Evolutionary conservation across 495 filamentous ascomycete genomes (phyloP), one percentile per base, ranked within the genome.

Genomic region (Xylaria scruposa): DNA sequence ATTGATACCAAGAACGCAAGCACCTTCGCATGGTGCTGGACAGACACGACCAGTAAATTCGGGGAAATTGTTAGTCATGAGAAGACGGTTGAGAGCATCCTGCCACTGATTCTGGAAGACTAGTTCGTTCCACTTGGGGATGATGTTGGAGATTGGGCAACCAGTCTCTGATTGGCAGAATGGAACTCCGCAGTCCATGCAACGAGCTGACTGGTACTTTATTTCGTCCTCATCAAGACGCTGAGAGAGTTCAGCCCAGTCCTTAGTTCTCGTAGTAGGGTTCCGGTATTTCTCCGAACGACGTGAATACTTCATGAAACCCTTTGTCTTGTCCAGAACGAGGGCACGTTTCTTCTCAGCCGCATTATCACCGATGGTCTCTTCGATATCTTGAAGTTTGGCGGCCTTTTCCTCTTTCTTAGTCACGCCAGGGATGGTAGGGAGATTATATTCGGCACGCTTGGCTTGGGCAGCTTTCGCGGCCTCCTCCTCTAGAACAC

Each of bases 41-140:
- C 96, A 99, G 66, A 99, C 96, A 84, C 96, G 95, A 60, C 96
- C 96, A 73, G 96, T 99, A 83, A 98, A 98, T 79, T 99, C 96
- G 33, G 96, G 96, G 89, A 99, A 98, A 87, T 98, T 98, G 86
- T 99, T 99, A 68, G 96, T 99, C 94, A 97, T 97, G 69, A 98
- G 87, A 42, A 99, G 85, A 61, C 95, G 92, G 84, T 97, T 97
- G 21, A 98, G 90, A 24, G 96, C 96, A 83, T 98, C 96, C 75
- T 90, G 90, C 96, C 96, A 99, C 77, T 97, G 93, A 77, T 93
- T 92, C 78, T 92, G 74, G 85, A 98, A 98, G 0, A 98, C 91
- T 21, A 98, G 78, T 69, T 98, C 97, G 70, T 98, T 98, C 94
- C 94, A 99, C 79, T 99, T 99, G 56, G 96, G 96, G 79, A 99